Percentiles rank a stretch among this genome's conserved stretches.
Conservation (phyloP, 257 asterid species). For the Penstemon eatonii region DNA sequence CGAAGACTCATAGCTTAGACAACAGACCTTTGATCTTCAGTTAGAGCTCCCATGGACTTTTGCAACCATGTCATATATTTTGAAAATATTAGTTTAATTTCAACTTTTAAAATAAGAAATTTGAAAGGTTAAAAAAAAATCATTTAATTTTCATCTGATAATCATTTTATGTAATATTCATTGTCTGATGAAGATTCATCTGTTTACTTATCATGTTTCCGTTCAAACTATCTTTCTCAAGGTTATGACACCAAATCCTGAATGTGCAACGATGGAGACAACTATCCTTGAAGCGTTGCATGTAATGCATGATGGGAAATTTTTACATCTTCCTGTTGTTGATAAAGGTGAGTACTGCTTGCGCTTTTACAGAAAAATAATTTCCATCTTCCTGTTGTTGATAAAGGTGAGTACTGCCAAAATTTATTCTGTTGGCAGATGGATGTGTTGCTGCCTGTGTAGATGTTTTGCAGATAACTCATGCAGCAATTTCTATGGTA, state of each 20-base stretch:
- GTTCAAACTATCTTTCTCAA: slow-evolving; percentile 33
- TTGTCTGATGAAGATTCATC: slow-evolving; percentile 21
- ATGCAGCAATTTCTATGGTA: slow-evolving; percentile 92
- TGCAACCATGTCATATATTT: slow-evolving; percentile 14
- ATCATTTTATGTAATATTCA: slow-evolving; percentile 2
- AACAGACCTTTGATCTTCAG: slow-evolving; percentile 14
- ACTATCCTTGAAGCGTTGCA: slow-evolving; percentile 90
- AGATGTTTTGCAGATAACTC: slow-evolving; percentile 92
- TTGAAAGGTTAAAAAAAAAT: not conserved
- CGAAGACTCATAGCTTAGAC: not conserved
- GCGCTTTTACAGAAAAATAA: not conserved
- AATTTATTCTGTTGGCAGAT: slow-evolving; percentile 51
- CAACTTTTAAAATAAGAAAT: not conserved
- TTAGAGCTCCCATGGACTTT: slow-evolving; percentile 5
- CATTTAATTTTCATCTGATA: not conserved
- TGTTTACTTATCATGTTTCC: slow-evolving; percentile 26
- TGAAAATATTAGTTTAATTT: not conserved
- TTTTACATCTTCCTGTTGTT: slow-evolving; percentile 84
- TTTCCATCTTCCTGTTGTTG: not conserved
- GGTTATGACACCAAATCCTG: slow-evolving; percentile 93
- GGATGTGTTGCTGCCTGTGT: slow-evolving; percentile 68
- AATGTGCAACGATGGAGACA: slow-evolving; percentile 78
- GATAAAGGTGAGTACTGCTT: slow-evolving; percentile 64
- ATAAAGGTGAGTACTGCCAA: not conserved
- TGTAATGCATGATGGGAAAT: slow-evolving; percentile 89